A percentile compares a stretch with the other conserved stretches of the same genome.
phyloP scores from a whole-genome alignment of 2,329 filamentous ascomycete genomes.

The Hymenoscyphus fructigenus region DNA sequence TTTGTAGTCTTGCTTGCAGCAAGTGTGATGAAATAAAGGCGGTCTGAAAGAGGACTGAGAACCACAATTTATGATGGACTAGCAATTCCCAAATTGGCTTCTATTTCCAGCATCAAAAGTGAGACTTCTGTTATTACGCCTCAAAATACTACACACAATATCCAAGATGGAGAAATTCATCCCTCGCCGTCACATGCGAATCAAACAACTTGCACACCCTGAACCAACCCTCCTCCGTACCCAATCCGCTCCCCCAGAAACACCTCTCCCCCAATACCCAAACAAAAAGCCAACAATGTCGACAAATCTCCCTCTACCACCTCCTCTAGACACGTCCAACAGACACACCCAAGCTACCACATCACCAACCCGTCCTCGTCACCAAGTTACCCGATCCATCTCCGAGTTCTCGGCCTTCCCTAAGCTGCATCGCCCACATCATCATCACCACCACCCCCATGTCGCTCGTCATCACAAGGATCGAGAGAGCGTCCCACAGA shows the following conservation, averaged over 20 bases:
- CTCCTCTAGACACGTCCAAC: constrained; percentile 1
- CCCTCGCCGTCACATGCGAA: not conserved
- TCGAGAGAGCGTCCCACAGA: constrained; percentile 6
- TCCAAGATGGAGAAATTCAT: not conserved
- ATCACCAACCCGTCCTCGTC: constrained; percentile 43
- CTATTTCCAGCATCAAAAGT: not conserved
- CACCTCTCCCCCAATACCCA: not conserved
- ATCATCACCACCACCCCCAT: constrained; percentile 30
- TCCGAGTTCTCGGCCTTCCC: constrained; percentile 15
- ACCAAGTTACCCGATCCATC: constrained; percentile 53
- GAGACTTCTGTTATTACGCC: too few species aligned
- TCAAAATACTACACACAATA: not conserved
- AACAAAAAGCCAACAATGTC: constrained; percentile 8
- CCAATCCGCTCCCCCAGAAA: not conserved
- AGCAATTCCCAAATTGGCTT: not conserved
- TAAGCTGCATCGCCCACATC: constrained; percentile 40
- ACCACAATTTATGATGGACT: not conserved
- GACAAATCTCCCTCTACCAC: constrained; percentile 5
- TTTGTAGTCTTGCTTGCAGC: not conserved
- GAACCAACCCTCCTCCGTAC: not conserved
- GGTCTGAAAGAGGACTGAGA: not conserved
- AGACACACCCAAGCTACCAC: not conserved
- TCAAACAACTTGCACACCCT: constrained; percentile 15
- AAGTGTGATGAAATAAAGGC: constrained; percentile 3
- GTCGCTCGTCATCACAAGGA: constrained; percentile 21